These are phyloP conservation scores for Phyllosticta citriasiana DNA, from an alignment of 2,329 filamentous ascomycete species.

Conservation along the genomic window DNA sequence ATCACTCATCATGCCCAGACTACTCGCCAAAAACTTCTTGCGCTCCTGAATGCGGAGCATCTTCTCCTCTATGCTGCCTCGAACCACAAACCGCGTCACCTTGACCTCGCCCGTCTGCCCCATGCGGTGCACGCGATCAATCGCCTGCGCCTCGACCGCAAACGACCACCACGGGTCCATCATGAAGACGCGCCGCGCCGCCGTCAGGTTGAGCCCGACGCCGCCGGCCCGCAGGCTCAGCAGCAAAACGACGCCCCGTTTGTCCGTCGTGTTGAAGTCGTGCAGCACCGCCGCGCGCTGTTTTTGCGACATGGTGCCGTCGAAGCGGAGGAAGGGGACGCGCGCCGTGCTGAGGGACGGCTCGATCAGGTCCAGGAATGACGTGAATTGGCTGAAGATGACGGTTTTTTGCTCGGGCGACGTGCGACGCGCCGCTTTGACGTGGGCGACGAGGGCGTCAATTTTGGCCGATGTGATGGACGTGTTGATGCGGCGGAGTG, in stretches of 20 bases:
- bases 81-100: slow-evolving; percentile 81
- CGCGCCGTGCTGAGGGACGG: slow-evolving; percentile 63
- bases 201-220: slow-evolving; percentile 85
- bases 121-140: slow-evolving; percentile 96
- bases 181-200: slow-evolving; percentile 86
- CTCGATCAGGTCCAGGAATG: slow-evolving; percentile 84
- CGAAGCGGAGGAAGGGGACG: slow-evolving; percentile 76
- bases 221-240: slow-evolving; percentile 83
- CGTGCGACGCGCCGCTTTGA: slow-evolving; percentile 57
- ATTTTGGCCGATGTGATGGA: slow-evolving; percentile 84
- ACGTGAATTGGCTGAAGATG: slow-evolving; percentile 95
- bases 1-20: slow-evolving; percentile 86
- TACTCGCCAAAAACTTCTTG: slow-evolving; percentile 97
- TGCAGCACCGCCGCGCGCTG: slow-evolving; percentile 66
- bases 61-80: slow-evolving; percentile 84
- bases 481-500: slow-evolving; percentile 50
- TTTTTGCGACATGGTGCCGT: slow-evolving; percentile 84
- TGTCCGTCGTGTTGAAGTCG: slow-evolving; percentile 46
- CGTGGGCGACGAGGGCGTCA: slow-evolving; percentile 62
- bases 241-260: slow-evolving; percentile 59
- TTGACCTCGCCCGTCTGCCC: slow-evolving; percentile 79
- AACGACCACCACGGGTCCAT: slow-evolving; percentile 99
- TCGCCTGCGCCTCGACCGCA: slow-evolving; percentile 91
- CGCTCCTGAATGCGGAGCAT: slow-evolving; percentile 90
- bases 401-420: slow-evolving; percentile 73